Base-by-base conservation (phyloP, 2,329 filamentous ascomycete species). In the Colletotrichum sp. region DNA sequence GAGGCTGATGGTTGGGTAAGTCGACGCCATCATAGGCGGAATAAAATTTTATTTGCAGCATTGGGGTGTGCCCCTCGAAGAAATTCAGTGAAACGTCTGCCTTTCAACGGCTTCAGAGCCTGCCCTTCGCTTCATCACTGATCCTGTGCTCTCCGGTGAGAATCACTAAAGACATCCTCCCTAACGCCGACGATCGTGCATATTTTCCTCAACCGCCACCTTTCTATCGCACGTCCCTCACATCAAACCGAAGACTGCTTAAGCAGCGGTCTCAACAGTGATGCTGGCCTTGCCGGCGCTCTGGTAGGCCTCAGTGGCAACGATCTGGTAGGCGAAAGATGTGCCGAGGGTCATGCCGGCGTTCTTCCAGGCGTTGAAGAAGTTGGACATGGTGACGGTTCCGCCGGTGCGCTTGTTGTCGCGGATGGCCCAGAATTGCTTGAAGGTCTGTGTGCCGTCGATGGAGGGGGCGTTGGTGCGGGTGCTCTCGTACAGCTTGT, bases 381-480 rank as follows among this genome's bases (percentile, higher is more conserved):
- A 89, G 77, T 86, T 88, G 28, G 81, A 83, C 3, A 85, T 85
- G 49, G 86, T 89, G 76, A 92, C 87, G 8, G 87, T 88, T 5
- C 90, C 90, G 69, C 86, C 84, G 28, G 85, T 84, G 65, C 89
- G 85, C 86, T 91, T 90, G 71, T 77, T 83, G 77, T 84, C 82
- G 74, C 89, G 86, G 24, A 91, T 87, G 24, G 86, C 88, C 88
- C 87, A 90, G 83, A 86, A 90, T 83, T 90, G 89, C 80, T 87
- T 83, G 80, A 90, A 90, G 68, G 87, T 90, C 62, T 79, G 77
- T 34, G 87, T 90, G 52, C 89, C 89, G 52, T 86, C 80, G 67
- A 90, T 89, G 63, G 85, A 87, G n/a, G 88, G 88, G 68, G 83
- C 82, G 78, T 89, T 87, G 78, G 79, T 79, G 24, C 85, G 83